Percentiles rank a stretch among this genome's conserved stretches.
Evolutionary conservation across 331 rosid species (phyloP).

Genomic region (Quercus phellos): DNA sequence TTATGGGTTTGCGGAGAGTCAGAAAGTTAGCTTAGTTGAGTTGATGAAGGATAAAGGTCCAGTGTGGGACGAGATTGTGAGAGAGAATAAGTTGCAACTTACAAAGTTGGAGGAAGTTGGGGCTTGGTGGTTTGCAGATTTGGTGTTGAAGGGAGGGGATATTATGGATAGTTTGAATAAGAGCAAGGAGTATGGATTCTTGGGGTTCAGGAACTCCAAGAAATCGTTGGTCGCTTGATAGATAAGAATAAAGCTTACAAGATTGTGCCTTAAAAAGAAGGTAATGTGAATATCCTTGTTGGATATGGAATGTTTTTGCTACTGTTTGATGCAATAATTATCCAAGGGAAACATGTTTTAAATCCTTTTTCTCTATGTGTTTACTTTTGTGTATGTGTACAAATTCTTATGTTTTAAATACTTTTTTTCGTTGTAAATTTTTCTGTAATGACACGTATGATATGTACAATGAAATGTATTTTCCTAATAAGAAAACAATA

Average conservation of each 20-base stretch:
- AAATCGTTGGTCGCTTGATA: conserved; percentile 40
- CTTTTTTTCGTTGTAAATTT: too few species aligned
- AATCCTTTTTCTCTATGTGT: too few species aligned
- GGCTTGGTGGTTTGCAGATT: conserved; percentile 52
- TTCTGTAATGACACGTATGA: too few species aligned
- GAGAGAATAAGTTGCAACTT: conserved; percentile 35
- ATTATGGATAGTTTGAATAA: conserved; percentile 48
- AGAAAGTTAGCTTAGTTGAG: conserved; percentile 28
- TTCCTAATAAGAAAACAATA: too few species aligned
- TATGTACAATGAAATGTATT: too few species aligned
- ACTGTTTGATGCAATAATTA: too few species aligned
- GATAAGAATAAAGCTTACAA: conserved; percentile 26
- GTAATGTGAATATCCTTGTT: too few species aligned
- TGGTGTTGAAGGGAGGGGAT: not conserved
- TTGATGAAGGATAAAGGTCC: conserved; percentile 42
- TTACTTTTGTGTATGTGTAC: too few species aligned
- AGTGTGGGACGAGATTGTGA: conserved; percentile 56
- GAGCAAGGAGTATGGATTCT: conserved; percentile 56
- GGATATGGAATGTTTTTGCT: too few species aligned
- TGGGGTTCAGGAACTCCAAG: conserved; percentile 63
- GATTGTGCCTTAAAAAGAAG: conserved; percentile 10
- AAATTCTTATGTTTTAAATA: too few species aligned
- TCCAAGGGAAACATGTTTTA: too few species aligned
- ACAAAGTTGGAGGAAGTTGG: conserved; percentile 45
- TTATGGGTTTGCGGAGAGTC: conserved; percentile 46